Base-by-base conservation (phyloP, 192 early-diverging fungal species). In the Glomus cerebriforme region DNA sequence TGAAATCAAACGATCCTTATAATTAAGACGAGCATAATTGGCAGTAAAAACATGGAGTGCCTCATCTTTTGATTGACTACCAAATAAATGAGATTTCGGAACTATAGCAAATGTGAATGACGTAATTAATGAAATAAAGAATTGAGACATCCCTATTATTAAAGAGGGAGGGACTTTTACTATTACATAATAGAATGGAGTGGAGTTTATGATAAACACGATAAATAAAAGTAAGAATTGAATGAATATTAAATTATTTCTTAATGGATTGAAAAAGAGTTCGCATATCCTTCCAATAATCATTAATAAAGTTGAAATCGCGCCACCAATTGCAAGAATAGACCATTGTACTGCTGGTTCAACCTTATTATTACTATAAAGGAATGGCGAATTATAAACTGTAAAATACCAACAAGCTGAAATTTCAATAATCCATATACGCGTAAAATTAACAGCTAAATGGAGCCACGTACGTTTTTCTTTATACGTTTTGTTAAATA, bases 391-490 rank as follows among this genome's bases (percentile, higher is more conserved):
- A 65, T 91, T 90, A 54, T 89, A 91, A 79, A 89, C 89, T 27
- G 93, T 93, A 85, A 93, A 95, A 84, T 93, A 93, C 87, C 90
- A 95, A 81, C 92, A 95, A 12, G 91, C 81, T 2, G 89, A 87
- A 54, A 96, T 80, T 79, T 96, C 93, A 81, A 96, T 91, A 74
- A 96, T 92, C 94, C 94, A 96, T 31, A 95, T 87, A 31, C 94
- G 93, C 37, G 91, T 91, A 70, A 96, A 95, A 84, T 95, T 96
- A 84, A 91, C 90, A 79, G 91, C 88, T 29, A 93, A 83, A 87
- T 96, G 94, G 84, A 93, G 85, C 91, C 92, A 92, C 13, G 93
- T 93, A 65, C 94, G 91, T 63, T 91, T 92, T 85, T 96, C 94
- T 78, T 92, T 91, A 84, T 93, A 96, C 2, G 94, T 95, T 84